Conservation (phyloP, 2,329 filamentous ascomycete species). For the Apiospora sp. region DNA sequence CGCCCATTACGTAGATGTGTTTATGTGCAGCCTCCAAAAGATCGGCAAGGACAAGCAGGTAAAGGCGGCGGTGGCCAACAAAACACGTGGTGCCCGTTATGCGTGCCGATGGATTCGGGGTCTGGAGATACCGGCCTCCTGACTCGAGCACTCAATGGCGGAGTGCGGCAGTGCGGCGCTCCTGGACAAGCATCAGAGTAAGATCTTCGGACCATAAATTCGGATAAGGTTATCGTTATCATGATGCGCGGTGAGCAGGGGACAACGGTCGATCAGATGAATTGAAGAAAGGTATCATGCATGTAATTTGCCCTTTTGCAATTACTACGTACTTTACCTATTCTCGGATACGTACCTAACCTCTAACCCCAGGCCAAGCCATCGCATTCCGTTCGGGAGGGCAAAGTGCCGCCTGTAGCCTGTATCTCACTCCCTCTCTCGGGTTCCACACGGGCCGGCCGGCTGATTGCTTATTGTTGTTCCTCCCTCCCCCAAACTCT, state of each 20-base stretch:
- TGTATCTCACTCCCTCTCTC: neutral
- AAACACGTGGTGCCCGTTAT: neutral
- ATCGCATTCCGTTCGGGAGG: neutral
- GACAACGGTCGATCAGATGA: neutral
- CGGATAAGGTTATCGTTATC: conserved; percentile 7
- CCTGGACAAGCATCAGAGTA: neutral
- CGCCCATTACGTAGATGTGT: neutral
- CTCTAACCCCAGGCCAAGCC: neutral
- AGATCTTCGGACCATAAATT: neutral
- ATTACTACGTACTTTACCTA: neutral
- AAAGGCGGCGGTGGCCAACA: neutral
- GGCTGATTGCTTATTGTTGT: neutral
- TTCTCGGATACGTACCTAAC: neutral
- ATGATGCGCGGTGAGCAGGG: neutral
- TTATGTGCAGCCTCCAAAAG: neutral
- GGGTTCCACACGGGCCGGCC: neutral
- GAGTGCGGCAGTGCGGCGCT: neutral
- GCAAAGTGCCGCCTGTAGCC: neutral
- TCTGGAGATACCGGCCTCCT: neutral
- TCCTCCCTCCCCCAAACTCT: neutral
- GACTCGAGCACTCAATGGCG: neutral
- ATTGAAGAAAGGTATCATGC: neutral
- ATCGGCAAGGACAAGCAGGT: neutral
- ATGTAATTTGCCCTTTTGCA: neutral
- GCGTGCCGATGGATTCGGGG: neutral